Conservation (phyloP, 768 basidiomycete species). For the Roridomyces roridus region DNA sequence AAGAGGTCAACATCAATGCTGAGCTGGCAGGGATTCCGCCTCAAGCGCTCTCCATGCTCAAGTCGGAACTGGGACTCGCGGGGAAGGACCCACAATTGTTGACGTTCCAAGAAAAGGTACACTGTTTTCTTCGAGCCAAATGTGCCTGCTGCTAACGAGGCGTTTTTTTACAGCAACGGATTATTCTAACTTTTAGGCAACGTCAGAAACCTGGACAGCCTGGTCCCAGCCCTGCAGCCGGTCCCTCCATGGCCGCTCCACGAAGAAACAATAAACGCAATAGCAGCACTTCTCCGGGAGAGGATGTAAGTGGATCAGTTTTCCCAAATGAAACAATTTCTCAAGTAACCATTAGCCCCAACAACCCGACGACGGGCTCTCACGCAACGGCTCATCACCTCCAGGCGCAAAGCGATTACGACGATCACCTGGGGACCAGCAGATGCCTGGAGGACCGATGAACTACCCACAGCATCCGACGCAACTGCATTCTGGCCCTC, state of each 20-base stretch:
- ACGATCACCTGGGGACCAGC: slow-evolving; percentile 56
- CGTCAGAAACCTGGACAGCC: slow-evolving; percentile 37
- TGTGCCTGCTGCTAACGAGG: too few relatives aligned
- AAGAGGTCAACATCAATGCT: slow-evolving; percentile 35
- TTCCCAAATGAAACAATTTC: background rate
- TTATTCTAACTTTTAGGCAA: slow-evolving; percentile 26
- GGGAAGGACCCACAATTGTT: slow-evolving; percentile 54
- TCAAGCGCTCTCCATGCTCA: slow-evolving; percentile 38
- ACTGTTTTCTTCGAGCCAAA: slow-evolving; percentile 27
- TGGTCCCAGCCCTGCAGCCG: slow-evolving; percentile 44
- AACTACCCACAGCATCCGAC: slow-evolving; percentile 27
- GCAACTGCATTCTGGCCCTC: slow-evolving; percentile 35
- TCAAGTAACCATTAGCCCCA: slow-evolving; percentile 35
- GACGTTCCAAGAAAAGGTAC: slow-evolving; percentile 64
- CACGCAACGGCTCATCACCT: slow-evolving; percentile 59
- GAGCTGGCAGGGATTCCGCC: slow-evolving; percentile 52
- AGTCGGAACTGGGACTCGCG: slow-evolving; percentile 46
- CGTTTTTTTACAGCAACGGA: slow-evolving; percentile 13
- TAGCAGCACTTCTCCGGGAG: slow-evolving; percentile 69
- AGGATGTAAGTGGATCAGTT: slow-evolving; percentile 52
- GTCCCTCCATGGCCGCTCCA: slow-evolving; percentile 48
- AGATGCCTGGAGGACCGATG: slow-evolving; percentile 44
- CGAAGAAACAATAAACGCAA: slow-evolving; percentile 52
- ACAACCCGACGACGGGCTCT: slow-evolving; percentile 44
- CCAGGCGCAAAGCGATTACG: slow-evolving; percentile 61